Evolutionary conservation across 768 basidiomycete species (phyloP), one percentile per base, ranked within the genome.

Genomic region (Phlebiopsis flavidoalba): DNA sequence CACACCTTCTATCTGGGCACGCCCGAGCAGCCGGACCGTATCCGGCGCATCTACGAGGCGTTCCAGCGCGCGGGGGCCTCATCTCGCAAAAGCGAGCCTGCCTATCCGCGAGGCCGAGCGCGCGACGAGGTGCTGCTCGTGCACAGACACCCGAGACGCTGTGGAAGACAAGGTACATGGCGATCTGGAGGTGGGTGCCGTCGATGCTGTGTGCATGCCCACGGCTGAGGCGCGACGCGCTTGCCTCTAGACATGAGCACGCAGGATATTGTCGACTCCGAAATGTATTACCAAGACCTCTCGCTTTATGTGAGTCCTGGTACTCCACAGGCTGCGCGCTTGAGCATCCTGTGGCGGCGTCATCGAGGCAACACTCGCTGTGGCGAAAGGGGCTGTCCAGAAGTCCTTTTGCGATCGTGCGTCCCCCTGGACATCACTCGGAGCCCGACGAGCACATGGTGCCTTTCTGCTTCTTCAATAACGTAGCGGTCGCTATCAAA

Each of bases 401-500:
- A 98, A 95, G 72, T 81, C 91, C 0, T 89, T n/a, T 99, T 70
- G 97, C 97, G 1, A 93, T 98, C 63, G 95, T 98, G 37, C 84
- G 97, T 57, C 97, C 97, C 12, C 97, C 97, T 0, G 97, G 97
- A 0, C 97, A 99, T 71, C 97, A 99, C 69, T 95, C 97, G 6
- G 97, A 99, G 71, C 97, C 97, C 5, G 93, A 97, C 64, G 90
- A 95, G 70, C 91, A 93, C 64, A 98, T 98, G 95, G 97, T 97
- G n/a, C n/a, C n/a, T 1, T 99, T 99, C 73, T 98, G 97, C 74
- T 97, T 99, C 78, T 97, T 95, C 77, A 99, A 99, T 73, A 99
- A 99, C 70, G 95, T 96, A 36, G 89, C 97, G 0, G 91, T 99
- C 15, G 95, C 95, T 0, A 83, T 93, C 19, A 84, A 85, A 67